Percentiles rank a stretch among this genome's conserved stretches.
phyloP scores from a whole-genome alignment of 2,329 filamentous ascomycete genomes.

The Cryphonectria naterciae region DNA sequence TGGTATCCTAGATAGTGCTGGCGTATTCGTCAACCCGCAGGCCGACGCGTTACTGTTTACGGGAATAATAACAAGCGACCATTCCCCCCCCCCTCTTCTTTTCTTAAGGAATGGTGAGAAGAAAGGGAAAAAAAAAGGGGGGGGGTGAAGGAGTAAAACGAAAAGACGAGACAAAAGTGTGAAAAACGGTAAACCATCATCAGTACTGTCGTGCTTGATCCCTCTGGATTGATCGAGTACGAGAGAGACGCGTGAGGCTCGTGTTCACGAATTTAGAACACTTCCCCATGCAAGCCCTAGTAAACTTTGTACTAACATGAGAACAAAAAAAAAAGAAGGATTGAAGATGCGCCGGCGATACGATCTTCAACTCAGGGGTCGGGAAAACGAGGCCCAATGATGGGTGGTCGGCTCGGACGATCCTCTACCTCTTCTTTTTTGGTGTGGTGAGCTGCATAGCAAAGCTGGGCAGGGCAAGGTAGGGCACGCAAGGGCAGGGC shows the following conservation, averaged over 20 bases:
- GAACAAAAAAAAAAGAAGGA: not conserved
- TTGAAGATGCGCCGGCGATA: not conserved
- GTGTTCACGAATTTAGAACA: not conserved
- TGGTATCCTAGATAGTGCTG: not conserved
- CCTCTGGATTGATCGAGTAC: not conserved
- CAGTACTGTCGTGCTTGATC: not conserved
- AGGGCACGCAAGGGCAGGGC: not conserved
- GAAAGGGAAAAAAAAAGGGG: not conserved
- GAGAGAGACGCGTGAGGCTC: not conserved
- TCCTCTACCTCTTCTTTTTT: not conserved
- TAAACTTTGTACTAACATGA: not conserved
- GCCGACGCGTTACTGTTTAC: not conserved
- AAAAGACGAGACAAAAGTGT: not conserved
- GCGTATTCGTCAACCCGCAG: not conserved
- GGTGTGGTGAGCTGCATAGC: not conserved
- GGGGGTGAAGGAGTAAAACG: not conserved
- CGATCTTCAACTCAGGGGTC: not conserved
- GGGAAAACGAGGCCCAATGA: not conserved
- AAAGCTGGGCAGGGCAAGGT: not conserved
- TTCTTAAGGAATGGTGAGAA: not conserved
- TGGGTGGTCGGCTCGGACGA: not conserved
- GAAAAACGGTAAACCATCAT: too few species aligned
- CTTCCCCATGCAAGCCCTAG: not conserved
- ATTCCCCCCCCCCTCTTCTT: not conserved
- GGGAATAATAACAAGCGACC: slow-evolving; percentile 1